Base-by-base conservation (phyloP, 106 monocot species). In the Phalaenopsis equestris region DNA sequence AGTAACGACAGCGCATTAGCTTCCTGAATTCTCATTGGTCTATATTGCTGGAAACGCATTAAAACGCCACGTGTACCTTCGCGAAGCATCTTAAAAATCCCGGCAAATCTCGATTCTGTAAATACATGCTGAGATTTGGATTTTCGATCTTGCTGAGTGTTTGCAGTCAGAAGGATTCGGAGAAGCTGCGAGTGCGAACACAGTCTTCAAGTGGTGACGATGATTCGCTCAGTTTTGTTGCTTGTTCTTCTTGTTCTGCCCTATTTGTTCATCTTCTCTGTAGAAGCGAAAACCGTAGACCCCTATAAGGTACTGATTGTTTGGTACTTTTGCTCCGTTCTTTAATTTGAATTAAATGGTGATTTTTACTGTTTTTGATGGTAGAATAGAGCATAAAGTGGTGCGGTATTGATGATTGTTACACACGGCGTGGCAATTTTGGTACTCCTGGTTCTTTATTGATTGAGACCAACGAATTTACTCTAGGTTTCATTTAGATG, bases 221-320 rank as follows among this genome's bases (percentile, higher is more conserved):
- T 82, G 84, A 67, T 80, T 55, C 65, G 41, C 9, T 58, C 77
- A n/a, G 18, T 57, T 42, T 56, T 67, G 8, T 17, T 72, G n/a
- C 30, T 64, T 23, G 4, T 78, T 14, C 55, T 90, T 1, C 76
- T 83, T 0, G 38, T 72, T 55, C 74, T 78, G 14, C 36, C 77
- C 6, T 46, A 80, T 24, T 21, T 79, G 24, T 21, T 79, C 52
- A 6, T 61, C 65, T 72, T 52, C 15, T 38, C 19, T 16, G 14
- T 41, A 48, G 80, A 82, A 21, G 81, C 84, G 82, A 84, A 84
- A 87, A 70, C 87, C 80, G 78, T 76, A 58, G 89, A 90, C 82
- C 89, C 86, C 37, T 90, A 90, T 72, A 87, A 87, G 89, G 89
- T 89, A 39, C 38, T 70, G 38, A 36, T 70, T 39, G 70, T 39